Evolutionary conservation across 768 basidiomycete genomes (phyloP), one percentile per base, ranked within the genome.

Genomic region (Hericium rajendrae): DNA sequence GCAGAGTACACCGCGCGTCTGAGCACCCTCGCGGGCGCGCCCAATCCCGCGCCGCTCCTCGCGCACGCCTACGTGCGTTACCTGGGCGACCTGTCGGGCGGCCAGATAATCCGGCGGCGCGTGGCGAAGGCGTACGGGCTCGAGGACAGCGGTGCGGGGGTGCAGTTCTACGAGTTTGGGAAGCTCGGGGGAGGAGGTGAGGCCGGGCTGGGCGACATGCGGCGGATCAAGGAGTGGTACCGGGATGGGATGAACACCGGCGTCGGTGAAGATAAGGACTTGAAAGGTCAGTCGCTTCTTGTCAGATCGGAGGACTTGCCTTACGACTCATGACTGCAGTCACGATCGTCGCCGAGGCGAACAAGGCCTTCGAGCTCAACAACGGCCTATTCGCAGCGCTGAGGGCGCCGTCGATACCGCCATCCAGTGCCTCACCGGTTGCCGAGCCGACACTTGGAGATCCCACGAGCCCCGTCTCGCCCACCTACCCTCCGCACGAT

Each of bases 1-100:
- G 57, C 69, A 2, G 70, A 68, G 3, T 91, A 88, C 69, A 68
- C 80, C 58, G 60, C 69, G 6, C 82, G 84, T 51, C 73, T 91
- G 48, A 65, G 72, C 10, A 63, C 71, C n/a, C 71, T 86, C 43
- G 67, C 76, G 10, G 70, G 72, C 53, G 72, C 74, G 26, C 58
- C 62, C 8, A 78, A 78, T 64, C 81, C 76, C 11, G 70, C 78
- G 0, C 69, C 74, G 6, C 78, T 92, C 8, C 76, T 91, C 6
- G 84, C 88, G 0, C 90, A 91, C 68, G 76, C 88, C 1, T 91
- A 91, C 65, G 85, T 89, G n/a, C 79, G 88, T 38, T 91, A 91
- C 69, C 77, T 91, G 37, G 89, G 88, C 51, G 88, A 91, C 67
- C 73, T 91, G 37, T 86, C 83, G 48, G 88, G 89, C 5, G 89